Evolutionary conservation across 2,329 filamentous ascomycete genomes (phyloP), one percentile per base, ranked within the genome.

Genomic region (Stagonosporopsis vannaccii): DNA sequence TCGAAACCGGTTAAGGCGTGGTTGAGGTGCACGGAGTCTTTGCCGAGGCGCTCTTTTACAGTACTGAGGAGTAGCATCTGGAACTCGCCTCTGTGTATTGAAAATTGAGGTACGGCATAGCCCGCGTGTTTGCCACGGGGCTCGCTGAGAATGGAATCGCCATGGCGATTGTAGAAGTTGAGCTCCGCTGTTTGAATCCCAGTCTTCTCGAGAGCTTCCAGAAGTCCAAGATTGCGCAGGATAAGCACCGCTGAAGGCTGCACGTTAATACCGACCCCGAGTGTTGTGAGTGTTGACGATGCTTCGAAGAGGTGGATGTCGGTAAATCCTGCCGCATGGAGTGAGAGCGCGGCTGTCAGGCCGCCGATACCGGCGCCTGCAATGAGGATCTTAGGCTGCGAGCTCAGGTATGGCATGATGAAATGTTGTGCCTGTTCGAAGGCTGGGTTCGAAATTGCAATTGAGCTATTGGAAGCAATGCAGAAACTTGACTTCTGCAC

Each of bases 351-450:
- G 33, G 81, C 83, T 52, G 88, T 85, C 32, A 93, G 79, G 30
- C 90, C 90, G 49, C 90, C 90, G 87, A 94, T 93, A 59, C 90
- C 89, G 87, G 67, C 66, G 17, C 69, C 69, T 26, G 59, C 66
- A 35, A 72, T 68, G 39, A 69, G 47, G 33, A 71, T 68, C 41
- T 65, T 70, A 12, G 68, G 67, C 30, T 70, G 66, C 8, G 55
- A 42, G 37, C 54, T 56, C 17, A 68, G 53, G 28, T 59, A 63
- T 11, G 67, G 60, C 62, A 71, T 70, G 13, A 35, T 56, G 48
- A 7, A 23, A 5, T 7, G 23, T 6, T 9, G 2, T n/a, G 37
- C 6, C 15, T 36, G 25, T 46, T 8, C 17, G 20, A 19, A n/a
- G 1, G 23, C 6, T 22, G 30, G 13, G n/a, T 32, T 32, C 13